Evolutionary conservation across 768 basidiomycete species (phyloP).

Genomic region (Leccinum rimulosum): DNA sequence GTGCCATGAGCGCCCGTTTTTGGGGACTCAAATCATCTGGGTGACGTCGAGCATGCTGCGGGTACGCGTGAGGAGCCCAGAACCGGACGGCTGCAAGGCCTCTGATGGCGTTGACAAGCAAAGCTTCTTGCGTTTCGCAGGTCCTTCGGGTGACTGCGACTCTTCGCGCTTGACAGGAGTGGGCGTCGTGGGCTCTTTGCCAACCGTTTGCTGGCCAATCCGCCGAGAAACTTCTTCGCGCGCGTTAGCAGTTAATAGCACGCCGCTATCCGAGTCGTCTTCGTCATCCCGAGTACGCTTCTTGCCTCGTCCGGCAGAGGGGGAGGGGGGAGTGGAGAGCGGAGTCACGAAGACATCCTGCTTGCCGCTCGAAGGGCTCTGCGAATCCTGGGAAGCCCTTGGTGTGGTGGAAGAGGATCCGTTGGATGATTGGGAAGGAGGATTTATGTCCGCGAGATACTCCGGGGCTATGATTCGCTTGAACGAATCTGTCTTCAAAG

Average conservation of each 20-base stretch:
- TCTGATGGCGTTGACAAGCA: neutral
- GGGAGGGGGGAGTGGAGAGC: slow-evolving; percentile 10
- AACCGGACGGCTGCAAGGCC: neutral
- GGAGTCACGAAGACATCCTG: neutral
- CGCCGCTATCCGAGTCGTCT: neutral
- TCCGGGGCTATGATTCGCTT: slow-evolving; percentile 9
- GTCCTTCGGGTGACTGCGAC: neutral
- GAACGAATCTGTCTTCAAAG: slow-evolving; percentile 10
- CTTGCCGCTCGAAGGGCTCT: neutral
- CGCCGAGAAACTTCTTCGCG: neutral
- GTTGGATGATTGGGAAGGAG: neutral
- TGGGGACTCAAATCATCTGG: neutral
- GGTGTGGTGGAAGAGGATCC: neutral
- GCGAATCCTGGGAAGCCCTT: neutral
- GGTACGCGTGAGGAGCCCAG: slow-evolving; percentile 1
- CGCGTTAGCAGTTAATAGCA: neutral
- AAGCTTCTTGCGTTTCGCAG: slow-evolving; percentile 16
- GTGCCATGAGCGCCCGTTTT: neutral
- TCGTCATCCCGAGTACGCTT: slow-evolving; percentile 18
- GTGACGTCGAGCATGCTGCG: slow-evolving; percentile 2
- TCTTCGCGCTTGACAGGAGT: slow-evolving; percentile 3
- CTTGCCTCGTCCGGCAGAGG: slow-evolving; percentile 7
- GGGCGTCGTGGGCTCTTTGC: neutral
- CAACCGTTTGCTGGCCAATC: neutral
- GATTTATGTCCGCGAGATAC: neutral